phyloP scores from a whole-genome alignment of 306 rosid species.

The Quillaja saponaria region DNA sequence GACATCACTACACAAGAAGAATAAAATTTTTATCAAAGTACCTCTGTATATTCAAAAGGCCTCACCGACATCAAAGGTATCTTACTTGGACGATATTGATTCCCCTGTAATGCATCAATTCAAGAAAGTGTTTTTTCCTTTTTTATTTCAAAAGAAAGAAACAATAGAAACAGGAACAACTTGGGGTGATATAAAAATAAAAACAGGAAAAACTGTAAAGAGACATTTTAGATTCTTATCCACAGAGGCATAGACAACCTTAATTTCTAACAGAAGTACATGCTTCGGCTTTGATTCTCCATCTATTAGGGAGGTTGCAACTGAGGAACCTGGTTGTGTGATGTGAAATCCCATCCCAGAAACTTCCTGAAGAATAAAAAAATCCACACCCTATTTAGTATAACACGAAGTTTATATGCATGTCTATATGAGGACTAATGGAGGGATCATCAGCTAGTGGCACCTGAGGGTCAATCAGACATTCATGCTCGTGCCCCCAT shows the following conservation, averaged over 20 bases:
- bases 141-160: too few relatives aligned
- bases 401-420: background rate
- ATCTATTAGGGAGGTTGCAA: slow-evolving; percentile 96
- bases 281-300: slow-evolving; percentile 99
- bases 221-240: slow-evolving; percentile 19
- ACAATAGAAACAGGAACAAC: too few relatives aligned
- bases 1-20: too few relatives aligned
- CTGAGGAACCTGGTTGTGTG: slow-evolving; percentile 98
- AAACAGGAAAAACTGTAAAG: slow-evolving; percentile 23
- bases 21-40: background rate
- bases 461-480: slow-evolving; percentile 97
- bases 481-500: slow-evolving; percentile 99
- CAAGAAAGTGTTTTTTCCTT: too few relatives aligned
- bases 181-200: background rate
- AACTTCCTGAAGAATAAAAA: slow-evolving; percentile 74
- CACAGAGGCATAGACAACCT: slow-evolving; percentile 70
- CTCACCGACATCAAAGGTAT: slow-evolving; percentile 90
- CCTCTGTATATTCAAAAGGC: slow-evolving; percentile 95
- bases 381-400: slow-evolving; percentile 29
- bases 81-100: slow-evolving; percentile 96
- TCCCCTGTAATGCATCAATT: slow-evolving; percentile 59
- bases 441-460: slow-evolving; percentile 2
- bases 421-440: background rate
- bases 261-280: slow-evolving; percentile 89
- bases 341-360: slow-evolving; percentile 99